Evolutionary conservation across 306 rosid genomes (phyloP), one percentile per base, ranked within the genome.

Genomic region (Quercus berberidifolia): DNA sequence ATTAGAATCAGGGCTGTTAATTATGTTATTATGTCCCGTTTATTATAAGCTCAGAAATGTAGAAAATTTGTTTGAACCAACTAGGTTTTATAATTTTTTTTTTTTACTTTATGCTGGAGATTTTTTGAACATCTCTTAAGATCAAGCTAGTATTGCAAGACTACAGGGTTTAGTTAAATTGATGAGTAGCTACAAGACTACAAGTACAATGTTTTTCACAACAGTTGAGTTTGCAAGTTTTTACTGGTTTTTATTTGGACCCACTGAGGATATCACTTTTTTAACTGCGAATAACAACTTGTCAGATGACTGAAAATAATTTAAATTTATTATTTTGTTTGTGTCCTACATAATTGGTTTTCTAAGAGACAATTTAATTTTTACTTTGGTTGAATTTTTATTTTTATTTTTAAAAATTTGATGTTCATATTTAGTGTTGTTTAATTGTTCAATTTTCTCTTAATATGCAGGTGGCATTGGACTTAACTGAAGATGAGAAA

Each of bases 401-500:
- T 35, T 35, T 35, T 35, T 35, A 1, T 35, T 35, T 35, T 35
- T 35, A 6, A 1, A 1, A 35, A 35, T 35, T 35, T 35, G 41
- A 35, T 35, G 9, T 72, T 11, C 20, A 3, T 19, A 59, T 14
- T 76, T 23, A 8, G 14, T 49, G 1, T 49, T 49, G 46, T 41
- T 41, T 41, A 41, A 26, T 26, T 26, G 28, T 26, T 41, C 43
- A 6, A 38, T 72, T 30, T 15, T 21, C 31, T 68, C 62, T 75
- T 72, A 14, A 28, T 83, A 23, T 73, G 83, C 79, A 95, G 98
- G 84, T 92, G 86, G 97, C 98, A 1, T 76, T 95, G 90, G 97
- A 95, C 43, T 82, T 92, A 71, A 88, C 94, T 11, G 94, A 84
- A 8, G 94, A 91, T 54, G 96, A 95, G 52, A 92, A 91, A 84